Evolutionary conservation across 331 rosid genomes (phyloP).

Genomic region (Erythrophleum ivorense): DNA sequence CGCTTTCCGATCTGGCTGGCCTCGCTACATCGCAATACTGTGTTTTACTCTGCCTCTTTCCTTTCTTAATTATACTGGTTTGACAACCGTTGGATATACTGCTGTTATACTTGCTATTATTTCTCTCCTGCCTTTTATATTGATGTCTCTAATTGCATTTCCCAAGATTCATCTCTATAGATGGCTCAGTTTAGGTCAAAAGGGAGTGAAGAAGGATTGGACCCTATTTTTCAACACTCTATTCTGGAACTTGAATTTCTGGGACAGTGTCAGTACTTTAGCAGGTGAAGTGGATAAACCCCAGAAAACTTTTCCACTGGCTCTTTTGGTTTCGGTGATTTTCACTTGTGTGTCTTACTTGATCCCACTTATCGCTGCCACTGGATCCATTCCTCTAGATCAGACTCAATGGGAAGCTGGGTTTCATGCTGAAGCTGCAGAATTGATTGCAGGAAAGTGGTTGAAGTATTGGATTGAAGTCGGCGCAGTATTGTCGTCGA

Average conservation of each 20-base stretch:
- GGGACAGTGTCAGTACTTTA: conserved; percentile 22
- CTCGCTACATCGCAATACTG: neutral
- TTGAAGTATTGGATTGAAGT: conserved; percentile 55
- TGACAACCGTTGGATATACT: neutral
- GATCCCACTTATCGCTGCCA: neutral
- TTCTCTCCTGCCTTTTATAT: neutral
- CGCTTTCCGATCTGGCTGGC: conserved; percentile 1
- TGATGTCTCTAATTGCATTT: conserved; percentile 37
- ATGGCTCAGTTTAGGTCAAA: conserved; percentile 4
- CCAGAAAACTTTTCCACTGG: conserved; percentile 7
- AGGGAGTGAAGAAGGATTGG: conserved; percentile 19
- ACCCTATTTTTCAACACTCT: neutral
- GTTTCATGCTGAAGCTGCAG: conserved; percentile 36
- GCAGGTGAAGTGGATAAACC: conserved; percentile 13
- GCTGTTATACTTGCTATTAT: neutral
- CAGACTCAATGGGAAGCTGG: conserved; percentile 56
- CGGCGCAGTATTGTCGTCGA: conserved; percentile 48
- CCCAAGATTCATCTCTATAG: conserved; percentile 49
- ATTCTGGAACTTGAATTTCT: conserved; percentile 25
- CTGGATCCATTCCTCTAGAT: neutral
- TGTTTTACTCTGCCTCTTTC: conserved; percentile 13
- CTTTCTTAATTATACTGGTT: conserved; percentile 4
- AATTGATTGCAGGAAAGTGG: conserved; percentile 61
- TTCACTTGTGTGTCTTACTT: conserved; percentile 20
- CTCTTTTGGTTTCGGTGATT: neutral